These are phyloP conservation scores for Moelleriella libera DNA, from an alignment of 2,329 filamentous ascomycete genomes.

Conservation along the genomic window DNA sequence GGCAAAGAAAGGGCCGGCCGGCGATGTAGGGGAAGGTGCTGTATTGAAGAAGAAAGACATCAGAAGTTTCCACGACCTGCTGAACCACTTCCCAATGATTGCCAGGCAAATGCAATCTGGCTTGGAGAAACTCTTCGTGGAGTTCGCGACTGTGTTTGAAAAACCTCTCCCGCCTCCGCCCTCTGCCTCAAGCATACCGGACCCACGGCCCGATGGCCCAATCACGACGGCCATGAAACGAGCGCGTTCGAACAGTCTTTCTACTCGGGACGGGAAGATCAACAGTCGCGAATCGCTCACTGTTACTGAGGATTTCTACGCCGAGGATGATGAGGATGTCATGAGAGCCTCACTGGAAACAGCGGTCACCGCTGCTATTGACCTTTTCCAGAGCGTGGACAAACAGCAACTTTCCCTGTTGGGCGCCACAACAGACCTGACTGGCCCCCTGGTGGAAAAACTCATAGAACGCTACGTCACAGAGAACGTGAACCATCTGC, in stretches of 20 bases:
- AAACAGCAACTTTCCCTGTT: conserved; percentile 88
- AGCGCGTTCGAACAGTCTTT: conserved; percentile 36
- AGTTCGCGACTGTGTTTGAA: conserved; percentile 76
- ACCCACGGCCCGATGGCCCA: conserved; percentile 42
- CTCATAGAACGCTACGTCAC: conserved; percentile 90
- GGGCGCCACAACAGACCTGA: conserved; percentile 85
- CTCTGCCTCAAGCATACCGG: conserved; percentile 42
- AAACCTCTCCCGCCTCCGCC: conserved; percentile 69
- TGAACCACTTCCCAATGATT: conserved; percentile 90
- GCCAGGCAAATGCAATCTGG: conserved; percentile 91
- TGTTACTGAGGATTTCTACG: conserved; percentile 51
- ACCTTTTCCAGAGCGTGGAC: conserved; percentile 89
- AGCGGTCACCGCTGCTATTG: conserved; percentile 83
- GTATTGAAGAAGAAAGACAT: conserved; percentile 69
- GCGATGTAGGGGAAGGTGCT: conserved; percentile 26
- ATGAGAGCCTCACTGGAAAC: conserved; percentile 84
- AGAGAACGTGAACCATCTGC: conserved; percentile 79
- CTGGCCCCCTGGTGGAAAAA: conserved; percentile 79
- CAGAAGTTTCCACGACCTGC: conserved; percentile 75
- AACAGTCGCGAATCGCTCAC: conserved; percentile 23
- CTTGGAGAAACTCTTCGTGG: conserved; percentile 75
- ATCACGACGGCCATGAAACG: conserved; percentile 40
- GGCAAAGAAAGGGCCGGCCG: conserved; percentile 18
- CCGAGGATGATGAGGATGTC: conserved; percentile 81
- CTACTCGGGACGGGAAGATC: conserved; percentile 16